Conservation (phyloP, 2,329 filamentous ascomycete species). For the Chrysosphaeria jannelii region DNA sequence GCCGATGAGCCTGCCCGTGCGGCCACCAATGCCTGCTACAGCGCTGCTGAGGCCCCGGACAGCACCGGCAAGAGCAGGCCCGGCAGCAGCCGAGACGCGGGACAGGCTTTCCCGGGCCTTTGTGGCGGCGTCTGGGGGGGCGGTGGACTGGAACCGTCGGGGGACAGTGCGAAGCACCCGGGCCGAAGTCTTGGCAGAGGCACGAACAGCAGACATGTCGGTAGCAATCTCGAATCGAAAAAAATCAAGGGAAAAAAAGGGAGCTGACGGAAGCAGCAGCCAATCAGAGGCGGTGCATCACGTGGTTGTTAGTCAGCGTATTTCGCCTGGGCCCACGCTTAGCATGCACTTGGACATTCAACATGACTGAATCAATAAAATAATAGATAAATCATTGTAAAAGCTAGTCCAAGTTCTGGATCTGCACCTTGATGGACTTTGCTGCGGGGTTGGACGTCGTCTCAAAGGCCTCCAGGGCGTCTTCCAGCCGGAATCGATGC, state of each 20-base stretch:
- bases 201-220: conserved; percentile 8
- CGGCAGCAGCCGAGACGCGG: conserved; percentile 51
- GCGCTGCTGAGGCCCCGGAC: conserved; percentile 34
- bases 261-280: too few relatives aligned
- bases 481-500: conserved; percentile 59
- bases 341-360: too few relatives aligned
- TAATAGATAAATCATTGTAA: background rate
- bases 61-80: conserved; percentile 43
- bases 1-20: conserved; percentile 46
- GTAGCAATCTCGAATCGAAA: too few relatives aligned
- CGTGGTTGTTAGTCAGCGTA: too few relatives aligned
- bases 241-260: too few relatives aligned
- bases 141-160: conserved; percentile 30
- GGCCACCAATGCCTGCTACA: conserved; percentile 51
- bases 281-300: too few relatives aligned
- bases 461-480: conserved; percentile 70
- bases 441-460: conserved; percentile 68
- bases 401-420: conserved; percentile 33
- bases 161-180: too few relatives aligned
- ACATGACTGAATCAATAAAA: too few relatives aligned
- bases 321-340: too few relatives aligned
- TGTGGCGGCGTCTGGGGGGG: conserved; percentile 15
- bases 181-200: too few relatives aligned
- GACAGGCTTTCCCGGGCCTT: conserved; percentile 65
- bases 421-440: conserved; percentile 93